Evolutionary conservation across 2,329 filamentous ascomycete genomes (phyloP), one percentile per base, ranked within the genome.

Genomic region (Cladosporium austrohemisphaericum): DNA sequence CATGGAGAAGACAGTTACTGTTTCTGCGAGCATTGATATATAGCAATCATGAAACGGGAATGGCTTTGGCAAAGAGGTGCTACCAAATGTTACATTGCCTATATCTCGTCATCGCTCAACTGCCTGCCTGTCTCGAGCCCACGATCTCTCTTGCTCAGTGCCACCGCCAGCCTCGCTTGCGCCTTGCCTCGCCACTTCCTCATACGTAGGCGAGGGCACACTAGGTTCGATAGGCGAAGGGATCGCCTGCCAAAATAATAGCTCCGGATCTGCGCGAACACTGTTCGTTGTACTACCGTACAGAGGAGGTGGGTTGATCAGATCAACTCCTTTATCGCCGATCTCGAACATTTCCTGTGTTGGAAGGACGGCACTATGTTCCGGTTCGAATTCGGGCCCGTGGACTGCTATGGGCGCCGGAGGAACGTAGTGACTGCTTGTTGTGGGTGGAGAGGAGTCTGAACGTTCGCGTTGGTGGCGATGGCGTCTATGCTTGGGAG

Each of bases 241-340:
- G 3, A 56, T 48, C 13, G 55, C 49, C 20, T 58, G 83, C 88
- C 88, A 94, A 64, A 86, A 89, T 20, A 95, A 75, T 11, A 88
- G 75, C 61, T 92, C 81, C 1, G 89, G 89, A 60, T 95, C 86
- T 25, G 90, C 85, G 40, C 87, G 78, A 80, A 93, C 87, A 61
- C 85, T 92, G 66, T 84, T 83, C 45, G 88, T 77, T 87, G 88
- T 94, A 1, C 89, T 71, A 0, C 90, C 90, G 63, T 95, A 95
- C 2, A 88, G 88, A 0, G 91, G 90, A 3, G 91, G 90, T 7
- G 83, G 80, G 18, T 43, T 45, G 5, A 41, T 16, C 16, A 26
- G 44, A 3, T 50, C 29, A 22, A 56, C 28, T 10, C 57, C 50
- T 32, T 64, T 60, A 32, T 61, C 58, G 52, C 54, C 61, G 18